phyloP scores from a whole-genome alignment of 495 filamentous ascomycete genomes.

The Neurospora pannonica region DNA sequence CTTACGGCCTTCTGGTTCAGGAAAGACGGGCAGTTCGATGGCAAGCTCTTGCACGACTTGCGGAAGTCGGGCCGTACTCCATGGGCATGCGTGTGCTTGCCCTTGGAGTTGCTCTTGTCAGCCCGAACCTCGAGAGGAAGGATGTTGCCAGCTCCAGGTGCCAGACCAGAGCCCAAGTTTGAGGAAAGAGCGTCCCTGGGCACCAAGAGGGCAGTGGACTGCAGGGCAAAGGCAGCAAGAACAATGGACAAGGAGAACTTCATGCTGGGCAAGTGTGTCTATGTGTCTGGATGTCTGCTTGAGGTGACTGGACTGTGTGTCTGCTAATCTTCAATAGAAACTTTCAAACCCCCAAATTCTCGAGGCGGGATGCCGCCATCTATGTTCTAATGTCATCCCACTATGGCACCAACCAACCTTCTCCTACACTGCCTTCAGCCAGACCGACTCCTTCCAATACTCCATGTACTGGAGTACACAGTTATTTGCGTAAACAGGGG shows the following conservation, averaged over 20 bases:
- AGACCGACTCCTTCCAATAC: not conserved
- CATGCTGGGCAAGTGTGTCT: slow-evolving; percentile 3
- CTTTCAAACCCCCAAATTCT: not conserved
- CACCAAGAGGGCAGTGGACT: slow-evolving; percentile 1
- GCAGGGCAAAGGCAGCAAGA: not conserved
- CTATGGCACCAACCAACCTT: not conserved
- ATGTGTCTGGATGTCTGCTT: not conserved
- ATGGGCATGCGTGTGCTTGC: slow-evolving; percentile 1
- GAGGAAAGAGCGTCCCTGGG: not conserved
- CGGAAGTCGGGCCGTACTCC: slow-evolving; percentile 9
- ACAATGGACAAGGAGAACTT: slow-evolving; percentile 1
- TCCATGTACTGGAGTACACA: not conserved
- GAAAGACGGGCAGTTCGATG: slow-evolving; percentile 8
- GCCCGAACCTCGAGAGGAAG: not conserved
- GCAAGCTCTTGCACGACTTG: slow-evolving; percentile 2
- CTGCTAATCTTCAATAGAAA: not conserved
- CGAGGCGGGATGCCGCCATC: not conserved
- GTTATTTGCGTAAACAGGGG: not conserved
- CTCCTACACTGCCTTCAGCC: not conserved
- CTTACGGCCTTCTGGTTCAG: slow-evolving; percentile 9
- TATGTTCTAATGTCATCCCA: not conserved
- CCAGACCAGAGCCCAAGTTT: not conserved
- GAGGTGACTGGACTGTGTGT: not conserved
- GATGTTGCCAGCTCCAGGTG: not conserved
- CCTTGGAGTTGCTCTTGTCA: not conserved